Conservation (phyloP, 176 grass and related monocot species). For the Eleusine coracana region DNA sequence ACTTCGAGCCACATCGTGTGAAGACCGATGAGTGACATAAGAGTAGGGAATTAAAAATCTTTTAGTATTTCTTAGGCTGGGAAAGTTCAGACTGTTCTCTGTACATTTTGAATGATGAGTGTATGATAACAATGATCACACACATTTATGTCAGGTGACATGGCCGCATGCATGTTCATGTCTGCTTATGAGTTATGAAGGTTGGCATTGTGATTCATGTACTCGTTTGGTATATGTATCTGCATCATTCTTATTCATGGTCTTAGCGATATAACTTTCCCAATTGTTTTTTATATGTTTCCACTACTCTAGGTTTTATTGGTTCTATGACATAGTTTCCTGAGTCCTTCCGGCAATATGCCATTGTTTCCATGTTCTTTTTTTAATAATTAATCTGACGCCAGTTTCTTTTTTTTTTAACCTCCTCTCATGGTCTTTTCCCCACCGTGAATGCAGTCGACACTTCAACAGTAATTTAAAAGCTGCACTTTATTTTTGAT, state of each 20-base stretch:
- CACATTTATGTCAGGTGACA: background rate
- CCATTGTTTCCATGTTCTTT: background rate
- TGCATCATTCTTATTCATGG: background rate
- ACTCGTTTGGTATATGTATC: background rate
- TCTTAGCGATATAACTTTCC: background rate
- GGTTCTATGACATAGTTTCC: background rate
- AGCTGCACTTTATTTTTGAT: background rate
- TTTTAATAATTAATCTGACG: background rate
- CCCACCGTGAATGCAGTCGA: background rate
- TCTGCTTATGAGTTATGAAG: slow-evolving; percentile 16
- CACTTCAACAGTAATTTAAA: slow-evolving; percentile 1
- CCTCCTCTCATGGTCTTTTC: background rate
- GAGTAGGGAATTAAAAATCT: background rate
- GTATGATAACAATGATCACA: slow-evolving; percentile 3
- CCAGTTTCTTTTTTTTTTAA: background rate
- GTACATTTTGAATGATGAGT: background rate
- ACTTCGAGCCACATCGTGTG: background rate
- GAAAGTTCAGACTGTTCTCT: background rate
- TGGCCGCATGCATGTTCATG: background rate
- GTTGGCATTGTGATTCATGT: slow-evolving; percentile 2
- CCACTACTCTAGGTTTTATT: background rate
- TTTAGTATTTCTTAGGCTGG: slow-evolving; percentile 12
- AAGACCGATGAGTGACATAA: background rate
- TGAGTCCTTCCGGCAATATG: background rate
- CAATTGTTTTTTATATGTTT: background rate